Conservation (phyloP, 2,329 filamentous ascomycete species). For the Aureobasidium sp. region DNA sequence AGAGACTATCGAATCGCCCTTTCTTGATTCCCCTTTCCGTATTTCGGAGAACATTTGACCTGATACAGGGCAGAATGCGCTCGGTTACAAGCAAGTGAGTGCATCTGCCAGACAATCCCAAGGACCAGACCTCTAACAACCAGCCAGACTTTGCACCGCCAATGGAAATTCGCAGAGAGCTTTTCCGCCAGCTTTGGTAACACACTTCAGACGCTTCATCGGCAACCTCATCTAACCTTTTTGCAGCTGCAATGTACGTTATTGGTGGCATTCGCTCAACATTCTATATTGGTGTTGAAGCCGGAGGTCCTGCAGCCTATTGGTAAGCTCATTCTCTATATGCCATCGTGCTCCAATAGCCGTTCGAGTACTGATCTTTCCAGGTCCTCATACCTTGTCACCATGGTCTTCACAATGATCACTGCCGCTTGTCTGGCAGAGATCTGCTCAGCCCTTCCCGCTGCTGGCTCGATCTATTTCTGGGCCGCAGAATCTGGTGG, state of each 20-base stretch:
- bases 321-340: slow-evolving; percentile 35
- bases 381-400: slow-evolving; percentile 55
- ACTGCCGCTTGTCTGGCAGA: slow-evolving; percentile 55
- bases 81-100: slow-evolving; percentile 50
- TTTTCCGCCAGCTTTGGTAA: slow-evolving; percentile 54
- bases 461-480: slow-evolving; percentile 54
- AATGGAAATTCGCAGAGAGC: slow-evolving; percentile 52
- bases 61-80: slow-evolving; percentile 34
- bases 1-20: slow-evolving; percentile 27
- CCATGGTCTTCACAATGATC: slow-evolving; percentile 54
- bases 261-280: slow-evolving; percentile 54
- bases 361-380: background rate
- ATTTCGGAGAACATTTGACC: slow-evolving; percentile 14
- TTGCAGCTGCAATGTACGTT: slow-evolving; percentile 52
- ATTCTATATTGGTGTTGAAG: slow-evolving; percentile 56
- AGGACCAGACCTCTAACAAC: slow-evolving; percentile 18
- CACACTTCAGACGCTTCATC: slow-evolving; percentile 11
- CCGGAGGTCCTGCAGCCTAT: slow-evolving; percentile 54
- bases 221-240: slow-evolving; percentile 15
- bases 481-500: slow-evolving; percentile 57
- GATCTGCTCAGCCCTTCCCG: slow-evolving; percentile 53
- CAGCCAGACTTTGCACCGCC: slow-evolving; percentile 48
- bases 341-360: background rate
- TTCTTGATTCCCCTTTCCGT: slow-evolving; percentile 17
- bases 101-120: background rate